Evolutionary conservation across 345 rosid genomes (phyloP), one percentile per base, ranked within the genome.

Genomic region (Populus pruinosa): DNA sequence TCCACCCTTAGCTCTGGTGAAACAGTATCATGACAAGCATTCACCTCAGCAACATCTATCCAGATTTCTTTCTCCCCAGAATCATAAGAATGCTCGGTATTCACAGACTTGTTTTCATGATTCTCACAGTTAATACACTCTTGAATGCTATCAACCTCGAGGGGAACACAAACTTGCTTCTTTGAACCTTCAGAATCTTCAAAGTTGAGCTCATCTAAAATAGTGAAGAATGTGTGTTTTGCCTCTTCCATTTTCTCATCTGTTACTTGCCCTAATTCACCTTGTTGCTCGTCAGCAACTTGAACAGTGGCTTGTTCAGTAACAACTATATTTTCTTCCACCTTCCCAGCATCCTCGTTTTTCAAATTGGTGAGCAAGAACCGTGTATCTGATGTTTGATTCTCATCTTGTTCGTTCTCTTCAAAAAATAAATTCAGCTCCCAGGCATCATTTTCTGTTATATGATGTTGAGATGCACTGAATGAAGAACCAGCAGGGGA

Each of bases 361-460:
- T 10, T 27, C 18, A 49, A 18, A n/a, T 64, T 38, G 31, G 38
- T n/a, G 62, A 4, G 47, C 9, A 11, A 35, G 56, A 64, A 73
- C 77, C 8, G 33, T 70, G 71, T 31, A 39, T 41, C 64, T 23
- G 68, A 41, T 27, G 70, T 47, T 76, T 76, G 47, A 70, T 36
- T 49, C n/a, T 66, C 71, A 29, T 67, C 50, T 62, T 77, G 62
- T 53, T 55, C 75, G 5, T 49, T 64, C 68, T 6, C 73, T n/a
- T 41, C 82, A 1, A 9, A 71, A 74, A 72, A 67, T 55, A 74
- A 41, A 55, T 43, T 63, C 67, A 75, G 43, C 66, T 71, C 78
- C 33, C 55, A 13, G 25, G 10, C 29, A 67, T 80, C 76, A 5
- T 49, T 35, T 67, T 67, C 83, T 80, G 76, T 67, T 17, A 56